Conservation (phyloP, 1,139 yeast genomes). For the Hansenula anomala region DNA sequence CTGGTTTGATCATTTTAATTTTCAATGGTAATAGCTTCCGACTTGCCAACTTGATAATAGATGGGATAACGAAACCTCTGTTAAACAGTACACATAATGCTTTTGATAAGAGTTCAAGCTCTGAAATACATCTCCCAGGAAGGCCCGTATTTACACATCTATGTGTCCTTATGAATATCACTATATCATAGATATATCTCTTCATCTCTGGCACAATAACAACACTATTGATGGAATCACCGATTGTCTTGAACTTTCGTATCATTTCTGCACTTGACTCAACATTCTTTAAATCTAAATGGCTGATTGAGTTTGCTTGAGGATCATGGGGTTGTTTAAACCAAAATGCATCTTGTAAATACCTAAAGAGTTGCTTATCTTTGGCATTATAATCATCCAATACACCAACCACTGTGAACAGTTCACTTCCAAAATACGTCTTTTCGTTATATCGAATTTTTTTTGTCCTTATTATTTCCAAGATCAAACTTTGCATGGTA, state of each 20-base stretch:
- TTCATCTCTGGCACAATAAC: slow-evolving; percentile 39
- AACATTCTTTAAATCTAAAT: not conserved
- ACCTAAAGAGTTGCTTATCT: slow-evolving; percentile 12
- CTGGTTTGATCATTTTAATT: slow-evolving; percentile 31
- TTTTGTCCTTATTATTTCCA: slow-evolving; percentile 15
- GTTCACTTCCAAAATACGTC: slow-evolving; percentile 1
- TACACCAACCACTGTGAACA: slow-evolving; percentile 2
- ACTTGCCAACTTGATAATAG: slow-evolving; percentile 43
- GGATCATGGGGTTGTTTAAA: slow-evolving; percentile 25
- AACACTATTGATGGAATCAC: slow-evolving; percentile 21
- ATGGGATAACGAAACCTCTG: slow-evolving; percentile 42
- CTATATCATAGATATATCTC: slow-evolving; percentile 50
- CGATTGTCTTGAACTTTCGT: slow-evolving; percentile 7
- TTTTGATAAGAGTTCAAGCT: slow-evolving; percentile 35
- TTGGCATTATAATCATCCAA: slow-evolving; percentile 1
- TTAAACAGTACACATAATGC: slow-evolving; percentile 37
- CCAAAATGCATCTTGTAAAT: slow-evolving; percentile 24
- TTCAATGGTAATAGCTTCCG: slow-evolving; percentile 42
- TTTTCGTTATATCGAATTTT: not conserved
- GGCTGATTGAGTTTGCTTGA: not conserved
- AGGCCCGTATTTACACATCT: slow-evolving; percentile 46
- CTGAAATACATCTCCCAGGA: slow-evolving; percentile 38
- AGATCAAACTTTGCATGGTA: slow-evolving; percentile 21
- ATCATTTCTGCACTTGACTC: not conserved
- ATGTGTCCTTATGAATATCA: slow-evolving; percentile 45